Evolutionary conservation across 2,329 filamentous ascomycete genomes (phyloP).

Genomic region (Karstenula rhodostoma): DNA sequence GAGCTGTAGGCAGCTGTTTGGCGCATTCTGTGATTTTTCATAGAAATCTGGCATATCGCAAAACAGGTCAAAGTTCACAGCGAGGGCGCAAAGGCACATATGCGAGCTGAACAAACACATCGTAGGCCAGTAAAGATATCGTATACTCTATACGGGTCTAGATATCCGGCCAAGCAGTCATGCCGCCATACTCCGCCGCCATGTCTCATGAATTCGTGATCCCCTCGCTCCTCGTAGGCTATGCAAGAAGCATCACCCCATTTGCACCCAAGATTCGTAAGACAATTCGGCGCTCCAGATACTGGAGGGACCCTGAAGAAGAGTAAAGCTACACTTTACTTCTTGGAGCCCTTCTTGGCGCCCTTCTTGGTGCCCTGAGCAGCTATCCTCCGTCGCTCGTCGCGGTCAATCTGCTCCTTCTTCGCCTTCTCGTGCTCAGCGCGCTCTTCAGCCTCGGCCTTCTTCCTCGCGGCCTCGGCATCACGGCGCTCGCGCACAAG

Average conservation of each 20-base stretch:
- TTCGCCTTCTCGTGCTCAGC: slow-evolving; percentile 65
- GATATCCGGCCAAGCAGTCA: slow-evolving; percentile 12
- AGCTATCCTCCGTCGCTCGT: slow-evolving; percentile 58
- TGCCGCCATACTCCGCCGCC: slow-evolving; percentile 16
- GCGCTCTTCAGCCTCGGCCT: slow-evolving; percentile 67
- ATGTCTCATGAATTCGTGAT: slow-evolving; percentile 20
- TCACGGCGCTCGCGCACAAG: slow-evolving; percentile 87
- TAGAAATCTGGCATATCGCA: too few species aligned
- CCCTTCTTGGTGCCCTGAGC: slow-evolving; percentile 55
- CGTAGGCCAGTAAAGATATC: not conserved
- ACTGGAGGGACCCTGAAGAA: not conserved
- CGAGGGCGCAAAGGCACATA: not conserved
- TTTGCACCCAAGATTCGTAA: slow-evolving; percentile 14
- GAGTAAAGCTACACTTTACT: slow-evolving; percentile 26
- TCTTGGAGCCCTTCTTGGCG: slow-evolving; percentile 51
- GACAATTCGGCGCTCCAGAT: not conserved
- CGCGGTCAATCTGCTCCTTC: slow-evolving; percentile 57
- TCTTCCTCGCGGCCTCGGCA: slow-evolving; percentile 81
- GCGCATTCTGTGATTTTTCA: not conserved
- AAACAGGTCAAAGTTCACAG: not conserved
- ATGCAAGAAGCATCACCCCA: slow-evolving; percentile 39
- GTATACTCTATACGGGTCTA: slow-evolving; percentile 17
- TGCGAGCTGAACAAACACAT: not conserved
- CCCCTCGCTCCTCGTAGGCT: slow-evolving; percentile 29
- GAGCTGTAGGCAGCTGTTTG: not conserved